Conservation (phyloP, 2,329 filamentous ascomycete genomes). For the Cytospora piceae region DNA sequence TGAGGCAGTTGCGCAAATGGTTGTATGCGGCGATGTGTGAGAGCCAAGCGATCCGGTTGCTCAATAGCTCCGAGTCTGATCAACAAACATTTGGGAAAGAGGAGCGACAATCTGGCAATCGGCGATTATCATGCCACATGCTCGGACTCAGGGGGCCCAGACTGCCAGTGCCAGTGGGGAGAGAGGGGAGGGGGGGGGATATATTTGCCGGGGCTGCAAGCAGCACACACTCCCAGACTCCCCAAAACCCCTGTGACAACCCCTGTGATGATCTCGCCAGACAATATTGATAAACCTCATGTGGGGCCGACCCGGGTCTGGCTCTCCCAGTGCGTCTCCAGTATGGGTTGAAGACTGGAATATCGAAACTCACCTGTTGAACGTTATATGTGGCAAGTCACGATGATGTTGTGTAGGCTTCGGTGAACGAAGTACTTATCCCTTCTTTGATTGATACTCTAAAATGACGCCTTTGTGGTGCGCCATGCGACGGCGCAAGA, state of each 20-base stretch:
- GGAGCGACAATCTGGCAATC: not conserved
- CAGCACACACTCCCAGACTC: not conserved
- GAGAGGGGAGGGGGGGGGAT: not conserved
- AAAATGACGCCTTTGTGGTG: not conserved
- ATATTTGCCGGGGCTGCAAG: not conserved
- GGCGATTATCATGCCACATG: not conserved
- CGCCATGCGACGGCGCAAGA: constrained; percentile 2
- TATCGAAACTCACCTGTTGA: not conserved
- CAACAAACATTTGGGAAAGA: not conserved
- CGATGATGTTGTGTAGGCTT: not conserved
- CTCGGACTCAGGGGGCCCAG: not conserved
- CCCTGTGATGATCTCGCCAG: constrained; percentile 20
- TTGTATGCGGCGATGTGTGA: not conserved
- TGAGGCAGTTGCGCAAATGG: not conserved
- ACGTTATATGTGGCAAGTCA: not conserved
- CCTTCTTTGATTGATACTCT: not conserved
- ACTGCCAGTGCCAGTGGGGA: not conserved
- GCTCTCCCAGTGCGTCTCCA: constrained; percentile 3
- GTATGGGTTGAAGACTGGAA: not conserved
- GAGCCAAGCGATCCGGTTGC: not conserved
- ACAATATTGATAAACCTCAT: constrained; percentile 19
- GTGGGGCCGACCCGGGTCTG: constrained; percentile 20
- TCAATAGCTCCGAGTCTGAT: not conserved
- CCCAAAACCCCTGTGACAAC: constrained; percentile 5
- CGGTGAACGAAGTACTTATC: not conserved